Evolutionary conservation across 352 stramenopile genomes (phyloP), one percentile per base, ranked within the genome.

Genomic region (Globisporangium cylindrosporum): DNA sequence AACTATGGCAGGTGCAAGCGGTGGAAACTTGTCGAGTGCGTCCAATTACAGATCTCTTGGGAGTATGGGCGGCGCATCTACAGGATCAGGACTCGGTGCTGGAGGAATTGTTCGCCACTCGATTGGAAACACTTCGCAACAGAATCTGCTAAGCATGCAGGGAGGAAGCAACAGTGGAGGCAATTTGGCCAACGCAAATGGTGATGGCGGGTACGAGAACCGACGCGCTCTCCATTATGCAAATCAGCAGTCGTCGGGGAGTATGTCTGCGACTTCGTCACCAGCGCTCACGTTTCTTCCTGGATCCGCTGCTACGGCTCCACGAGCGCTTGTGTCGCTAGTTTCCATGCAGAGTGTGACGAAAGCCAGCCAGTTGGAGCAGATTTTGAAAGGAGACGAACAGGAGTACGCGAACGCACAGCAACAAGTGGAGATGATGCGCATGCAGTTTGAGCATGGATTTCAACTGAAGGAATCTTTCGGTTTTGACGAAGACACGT

Each of bases 401-500:
- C 73, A 68, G 8, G 84, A 82, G 20, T 93, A 90, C 53, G 72
- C 82, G 10, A 70, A 77, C 36, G 82, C 77, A 5, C 77, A 82
- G 49, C 75, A 88, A 18, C 76, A 86, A 53, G 66, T 89, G 22
- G 81, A 91, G 51, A 66, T 63, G 1, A 82, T 93, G 80, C 79
- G 88, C 3, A 71, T 80, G 41, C 76, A 91, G 60, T 92, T 95
- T 66, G 76, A 88, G 60, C 73, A 92, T 67, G 75, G 80, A 0
- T 70, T 80, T n/a, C 73, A 92, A 18, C 73, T 95, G 32, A 90
- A 88, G 56, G 85, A 92, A 22, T 84, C 84, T 0, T 96, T 95
- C 66, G 89, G 89, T 0, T 96, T 96, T 67, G 86, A 96, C 63
- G 86, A 95, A 70, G 75, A 94, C 59, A 84, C 85, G 0, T 96